Conservation (phyloP, 768 basidiomycete species). For the Inosperma sp. region DNA sequence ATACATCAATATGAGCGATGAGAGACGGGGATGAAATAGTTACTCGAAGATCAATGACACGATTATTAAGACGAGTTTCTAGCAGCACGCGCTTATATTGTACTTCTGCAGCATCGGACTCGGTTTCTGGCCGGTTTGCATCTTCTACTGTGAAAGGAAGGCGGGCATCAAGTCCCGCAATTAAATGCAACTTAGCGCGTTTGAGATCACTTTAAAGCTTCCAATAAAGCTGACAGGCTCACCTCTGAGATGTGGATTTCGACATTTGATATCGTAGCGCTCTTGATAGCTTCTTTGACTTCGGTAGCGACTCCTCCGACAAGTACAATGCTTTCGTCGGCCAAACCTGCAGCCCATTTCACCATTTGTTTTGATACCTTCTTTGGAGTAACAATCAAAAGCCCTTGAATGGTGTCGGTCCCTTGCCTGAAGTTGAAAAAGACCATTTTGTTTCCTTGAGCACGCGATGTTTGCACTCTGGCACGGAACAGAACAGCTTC, state of each 20-base stretch:
- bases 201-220: neutral
- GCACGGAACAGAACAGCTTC: conserved; percentile 81
- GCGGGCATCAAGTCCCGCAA: conserved; percentile 72
- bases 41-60: conserved; percentile 90
- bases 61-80: conserved; percentile 91
- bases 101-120: conserved; percentile 51
- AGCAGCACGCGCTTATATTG: conserved; percentile 81
- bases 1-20: neutral
- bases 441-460: conserved; percentile 93
- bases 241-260: conserved; percentile 86
- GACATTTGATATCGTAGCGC: conserved; percentile 79
- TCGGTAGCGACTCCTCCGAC: conserved; percentile 81
- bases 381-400: conserved; percentile 65
- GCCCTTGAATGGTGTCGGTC: conserved; percentile 79
- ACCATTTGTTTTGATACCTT: conserved; percentile 96
- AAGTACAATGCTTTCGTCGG: conserved; percentile 86
- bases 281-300: conserved; percentile 83
- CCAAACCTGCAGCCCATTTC: conserved; percentile 77
- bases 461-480: conserved; percentile 85
- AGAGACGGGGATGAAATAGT: conserved; percentile 24
- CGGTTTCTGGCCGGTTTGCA: conserved; percentile 78
- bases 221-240: conserved; percentile 13
- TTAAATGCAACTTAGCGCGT: conserved; percentile 63
- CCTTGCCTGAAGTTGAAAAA: conserved; percentile 91
- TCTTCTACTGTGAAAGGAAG: conserved; percentile 93